Evolutionary conservation across 805 yeast genomes (phyloP), one percentile per base, ranked within the genome.

Genomic region (Suhomyces prunicola): DNA sequence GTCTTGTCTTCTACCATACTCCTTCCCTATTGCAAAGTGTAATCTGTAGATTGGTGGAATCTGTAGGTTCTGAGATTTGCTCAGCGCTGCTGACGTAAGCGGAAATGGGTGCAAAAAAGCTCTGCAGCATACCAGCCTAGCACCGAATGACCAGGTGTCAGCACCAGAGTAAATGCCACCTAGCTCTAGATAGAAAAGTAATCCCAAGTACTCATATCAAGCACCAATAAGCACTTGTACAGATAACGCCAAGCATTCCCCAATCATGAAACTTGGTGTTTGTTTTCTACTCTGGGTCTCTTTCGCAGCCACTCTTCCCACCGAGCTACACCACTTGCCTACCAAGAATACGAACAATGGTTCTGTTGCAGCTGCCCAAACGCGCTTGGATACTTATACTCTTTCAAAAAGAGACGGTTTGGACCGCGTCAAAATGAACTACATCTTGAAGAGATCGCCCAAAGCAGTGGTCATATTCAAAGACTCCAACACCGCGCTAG

Each of bases 401-500:
- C 42, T 39, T 17, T 39, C 42, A 19, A 17, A 19, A 15, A 50
- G 66, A 27, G 51, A 50, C n/a, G 46, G 23, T n/a, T 55, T 62
- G 12, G 50, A 46, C 24, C 45, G 47, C 5, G 44, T 33, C 12
- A 58, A 54, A 39, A 36, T 61, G 50, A 35, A 50, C 19, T 48
- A 57, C 46, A 35, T 62, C 9, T 15, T 57, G 19, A 15, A 46
- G n/a, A 53, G 53, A 10, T 46, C 53, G 17, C 62, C 55, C 5
- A 24, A 31, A 26, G 46, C 50, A 23, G 48, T 59, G 8, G 49
- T 61, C 12, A 5, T 50, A 9, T 59, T 63, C 51, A 57, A 53
- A 35, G 66, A 63, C 50, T 53, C 63, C 2, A 50, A 52, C 17
- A 60, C 65, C 1, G 46, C 57, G 6, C 48, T 63, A 22, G 58